Conservation (phyloP, 768 basidiomycete species). For the Mycena maculata region DNA sequence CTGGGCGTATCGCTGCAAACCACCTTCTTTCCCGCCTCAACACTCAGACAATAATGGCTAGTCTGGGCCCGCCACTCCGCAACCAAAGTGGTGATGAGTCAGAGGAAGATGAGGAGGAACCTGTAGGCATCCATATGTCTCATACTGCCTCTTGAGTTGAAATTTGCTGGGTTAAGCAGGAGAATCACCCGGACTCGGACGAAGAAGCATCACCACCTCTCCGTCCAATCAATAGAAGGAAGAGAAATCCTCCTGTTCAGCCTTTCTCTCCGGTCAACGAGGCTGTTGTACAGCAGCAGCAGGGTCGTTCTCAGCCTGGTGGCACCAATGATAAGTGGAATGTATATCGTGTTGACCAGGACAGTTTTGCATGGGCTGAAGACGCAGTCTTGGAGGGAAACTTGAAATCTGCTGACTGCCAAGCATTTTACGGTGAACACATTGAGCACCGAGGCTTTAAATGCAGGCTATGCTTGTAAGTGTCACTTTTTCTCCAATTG, state of each 20-base stretch:
- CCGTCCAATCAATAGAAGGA: neutral
- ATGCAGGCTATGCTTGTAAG: constrained; percentile 3
- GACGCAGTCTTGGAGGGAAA: constrained; percentile 2
- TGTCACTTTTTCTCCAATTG: neutral
- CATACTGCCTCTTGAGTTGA: constrained; percentile 10
- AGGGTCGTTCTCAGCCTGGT: neutral
- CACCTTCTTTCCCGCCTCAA: neutral
- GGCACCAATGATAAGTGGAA: neutral
- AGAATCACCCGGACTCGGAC: neutral
- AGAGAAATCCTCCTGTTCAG: neutral
- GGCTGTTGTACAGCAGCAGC: neutral
- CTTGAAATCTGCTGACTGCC: constrained; percentile 7
- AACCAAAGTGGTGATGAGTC: constrained; percentile 1
- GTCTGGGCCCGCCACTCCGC: constrained; percentile 1
- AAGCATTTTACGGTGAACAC: neutral
- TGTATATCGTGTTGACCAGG: neutral
- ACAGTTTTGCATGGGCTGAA: constrained; percentile 6
- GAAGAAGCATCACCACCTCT: neutral
- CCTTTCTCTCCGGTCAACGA: neutral
- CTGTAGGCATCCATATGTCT: constrained; percentile 10
- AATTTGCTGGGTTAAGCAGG: constrained; percentile 1
- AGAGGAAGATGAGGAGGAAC: constrained; percentile 1
- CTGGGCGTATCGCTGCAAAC: neutral
- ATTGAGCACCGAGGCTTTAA: neutral
- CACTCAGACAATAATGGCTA: neutral